These are phyloP conservation scores for Diaporthe caulivora DNA, from an alignment of 2,329 filamentous ascomycete species.

Conservation along the genomic window DNA sequence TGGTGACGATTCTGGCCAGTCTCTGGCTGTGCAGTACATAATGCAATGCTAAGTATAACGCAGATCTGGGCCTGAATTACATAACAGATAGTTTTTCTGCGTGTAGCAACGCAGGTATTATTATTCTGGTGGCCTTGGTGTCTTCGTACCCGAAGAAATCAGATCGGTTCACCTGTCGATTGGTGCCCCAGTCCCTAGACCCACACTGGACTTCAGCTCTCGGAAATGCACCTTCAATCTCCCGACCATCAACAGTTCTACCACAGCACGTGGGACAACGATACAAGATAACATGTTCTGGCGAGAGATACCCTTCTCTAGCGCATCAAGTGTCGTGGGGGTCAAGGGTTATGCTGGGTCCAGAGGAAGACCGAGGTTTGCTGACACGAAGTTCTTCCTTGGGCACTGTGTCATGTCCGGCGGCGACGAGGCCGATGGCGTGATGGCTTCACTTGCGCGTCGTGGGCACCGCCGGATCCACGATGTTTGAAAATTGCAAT, in stretches of 20 bases:
- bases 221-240: not conserved
- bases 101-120: not conserved
- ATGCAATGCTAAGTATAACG: no score
- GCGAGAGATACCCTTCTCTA: not conserved
- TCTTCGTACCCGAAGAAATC: no score
- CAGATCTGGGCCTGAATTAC: not conserved
- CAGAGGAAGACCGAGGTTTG: not conserved
- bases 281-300: not conserved
- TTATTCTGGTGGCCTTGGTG: not conserved
- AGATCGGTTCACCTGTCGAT: not conserved
- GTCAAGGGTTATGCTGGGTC: not conserved
- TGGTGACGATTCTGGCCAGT: not conserved
- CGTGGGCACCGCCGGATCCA: not conserved
- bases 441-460: slow-evolving; percentile 33
- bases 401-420: not conserved
- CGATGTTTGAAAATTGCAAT: slow-evolving; percentile 9
- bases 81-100: not conserved
- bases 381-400: not conserved
- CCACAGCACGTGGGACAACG: not conserved
- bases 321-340: not conserved
- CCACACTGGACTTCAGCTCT: not conserved
- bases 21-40: not conserved
- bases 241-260: not conserved
- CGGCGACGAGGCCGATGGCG: slow-evolving; percentile 34
- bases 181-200: not conserved